A percentile compares a stretch with the other conserved stretches of the same genome.
These are phyloP conservation scores for Beauveria brongniartii DNA, from an alignment of 2,329 filamentous ascomycete genomes.

Conservation along the genomic window DNA sequence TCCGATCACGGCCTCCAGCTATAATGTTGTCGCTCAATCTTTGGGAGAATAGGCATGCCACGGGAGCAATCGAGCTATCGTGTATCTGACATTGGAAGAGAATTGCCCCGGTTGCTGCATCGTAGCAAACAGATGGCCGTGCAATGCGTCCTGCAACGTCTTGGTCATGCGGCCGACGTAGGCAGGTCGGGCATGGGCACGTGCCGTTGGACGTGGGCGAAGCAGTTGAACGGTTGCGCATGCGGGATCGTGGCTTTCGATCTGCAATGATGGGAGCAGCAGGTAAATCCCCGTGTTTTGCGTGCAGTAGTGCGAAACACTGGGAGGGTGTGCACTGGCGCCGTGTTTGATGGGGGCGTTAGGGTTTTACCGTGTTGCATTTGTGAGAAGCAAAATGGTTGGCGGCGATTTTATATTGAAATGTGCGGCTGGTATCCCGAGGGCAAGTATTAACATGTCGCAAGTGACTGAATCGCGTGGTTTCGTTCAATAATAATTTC, in stretches of 20 bases:
- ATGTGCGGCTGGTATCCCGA: background rate
- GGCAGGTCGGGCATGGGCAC: background rate
- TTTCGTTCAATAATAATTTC: background rate
- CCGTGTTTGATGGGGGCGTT: background rate
- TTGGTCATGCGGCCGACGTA: background rate
- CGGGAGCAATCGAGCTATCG: background rate
- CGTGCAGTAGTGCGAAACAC: background rate
- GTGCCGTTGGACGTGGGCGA: background rate
- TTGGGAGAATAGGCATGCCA: no score
- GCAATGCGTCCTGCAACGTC: background rate
- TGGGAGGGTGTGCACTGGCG: background rate
- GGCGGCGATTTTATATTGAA: background rate
- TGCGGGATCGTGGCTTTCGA: conserved; percentile 2
- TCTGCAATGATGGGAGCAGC: background rate
- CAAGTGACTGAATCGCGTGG: background rate
- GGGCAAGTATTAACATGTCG: no score
- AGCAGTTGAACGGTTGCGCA: background rate
- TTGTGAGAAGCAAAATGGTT: background rate
- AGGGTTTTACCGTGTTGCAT: no score
- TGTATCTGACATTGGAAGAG: background rate
- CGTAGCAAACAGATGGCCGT: background rate
- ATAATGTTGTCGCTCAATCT: no score
- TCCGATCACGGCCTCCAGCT: no score
- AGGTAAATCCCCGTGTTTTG: background rate
- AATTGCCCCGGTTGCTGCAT: background rate